Evolutionary conservation across 148 eudicot genomes (phyloP).

Genomic region (Rhododendron ferrugineum): DNA sequence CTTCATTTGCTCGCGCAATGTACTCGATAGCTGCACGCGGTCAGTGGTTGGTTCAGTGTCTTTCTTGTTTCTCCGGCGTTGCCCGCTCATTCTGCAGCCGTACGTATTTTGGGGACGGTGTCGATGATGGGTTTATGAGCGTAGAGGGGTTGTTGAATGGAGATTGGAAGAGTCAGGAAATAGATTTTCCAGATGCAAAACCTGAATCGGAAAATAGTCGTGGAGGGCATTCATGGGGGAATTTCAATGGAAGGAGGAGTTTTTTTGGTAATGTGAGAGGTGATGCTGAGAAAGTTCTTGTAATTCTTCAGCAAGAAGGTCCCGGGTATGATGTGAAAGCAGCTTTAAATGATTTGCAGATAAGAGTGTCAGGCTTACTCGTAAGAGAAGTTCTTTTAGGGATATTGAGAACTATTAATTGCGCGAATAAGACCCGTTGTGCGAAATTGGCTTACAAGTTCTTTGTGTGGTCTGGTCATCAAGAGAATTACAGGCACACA

Average conservation of each 20-base stretch:
- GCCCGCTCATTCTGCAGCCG: constrained; percentile 36
- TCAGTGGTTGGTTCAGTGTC: constrained; percentile 28
- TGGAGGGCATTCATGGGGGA: constrained; percentile 19
- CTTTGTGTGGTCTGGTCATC: constrained; percentile 73
- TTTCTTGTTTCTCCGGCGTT: constrained; percentile 21
- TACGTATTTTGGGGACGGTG: constrained; percentile 23
- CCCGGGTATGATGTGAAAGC: constrained; percentile 57
- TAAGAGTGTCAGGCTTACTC: constrained; percentile 64
- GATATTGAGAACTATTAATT: constrained; percentile 47
- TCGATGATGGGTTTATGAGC: constrained; percentile 31
- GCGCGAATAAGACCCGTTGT: constrained; percentile 48
- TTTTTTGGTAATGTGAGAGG: constrained; percentile 31
- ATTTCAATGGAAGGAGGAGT: constrained; percentile 22
- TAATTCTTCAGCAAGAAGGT: constrained; percentile 64
- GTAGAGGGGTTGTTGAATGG: constrained; percentile 51
- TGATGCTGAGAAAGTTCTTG: constrained; percentile 54
- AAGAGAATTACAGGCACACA: constrained; percentile 56
- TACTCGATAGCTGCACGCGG: constrained; percentile 40
- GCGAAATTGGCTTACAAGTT: constrained; percentile 81
- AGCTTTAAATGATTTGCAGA: constrained; percentile 41
- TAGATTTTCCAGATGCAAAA: neutral
- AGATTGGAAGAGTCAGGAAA: neutral
- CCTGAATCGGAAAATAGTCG: neutral
- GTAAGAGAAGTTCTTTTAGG: constrained; percentile 69
- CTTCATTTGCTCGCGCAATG: constrained; percentile 33